Evolutionary conservation across 139 green algal species (phyloP), one percentile per base, ranked within the genome.

Genomic region (Astrephomene gubernaculifera): DNA sequence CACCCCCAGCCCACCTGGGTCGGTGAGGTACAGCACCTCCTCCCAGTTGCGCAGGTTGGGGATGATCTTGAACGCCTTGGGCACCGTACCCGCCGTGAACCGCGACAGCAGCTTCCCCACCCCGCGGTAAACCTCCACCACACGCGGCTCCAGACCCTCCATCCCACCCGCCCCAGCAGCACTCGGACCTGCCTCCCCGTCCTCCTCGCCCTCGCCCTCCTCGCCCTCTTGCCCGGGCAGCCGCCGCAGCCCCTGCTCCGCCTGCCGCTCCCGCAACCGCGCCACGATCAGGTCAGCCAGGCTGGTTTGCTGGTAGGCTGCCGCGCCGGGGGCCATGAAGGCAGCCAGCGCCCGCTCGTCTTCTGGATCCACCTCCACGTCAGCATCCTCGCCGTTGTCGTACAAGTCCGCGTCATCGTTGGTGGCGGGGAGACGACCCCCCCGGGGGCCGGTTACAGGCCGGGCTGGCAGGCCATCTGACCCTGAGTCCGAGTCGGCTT

Each of bases 41-140:
- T 99, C 97, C 98, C 98, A 99, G 87, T 99, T 98, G 41, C 88
- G 85, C 36, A 99, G 91, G 81, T 92, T 96, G 44, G 98, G 98
- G 64, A 99, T 97, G 81, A 99, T 96, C 86, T 99, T 99, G 93
- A 99, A 99, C n/a, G 97, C 98, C 74, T 82, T 82, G 54, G 74
- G 74, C 1, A 91, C 65, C 90, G 98, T 98, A 45, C 96, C 96
- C 4, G 91, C 63, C 0, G 88, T 96, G 92, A 97, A 98, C 61
- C 89, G 82, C 53, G 52, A 53, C 68, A 97, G 71, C 76, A 97
- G 85, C 65, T 91, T 89, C 44, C 95, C 93, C 54, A 96, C 94
- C 0, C 90, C 93, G 5, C 85, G 74, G 88, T 95, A 97, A 65
- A 96, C 92, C 79, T 92, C 90, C 33, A 95, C 88, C 81, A 97